A percentile compares a stretch with the other conserved stretches of the same genome.
These are phyloP conservation scores for Ophiostoma triangulosporum DNA, from an alignment of 2,329 filamentous ascomycete species.

Conservation along the genomic window DNA sequence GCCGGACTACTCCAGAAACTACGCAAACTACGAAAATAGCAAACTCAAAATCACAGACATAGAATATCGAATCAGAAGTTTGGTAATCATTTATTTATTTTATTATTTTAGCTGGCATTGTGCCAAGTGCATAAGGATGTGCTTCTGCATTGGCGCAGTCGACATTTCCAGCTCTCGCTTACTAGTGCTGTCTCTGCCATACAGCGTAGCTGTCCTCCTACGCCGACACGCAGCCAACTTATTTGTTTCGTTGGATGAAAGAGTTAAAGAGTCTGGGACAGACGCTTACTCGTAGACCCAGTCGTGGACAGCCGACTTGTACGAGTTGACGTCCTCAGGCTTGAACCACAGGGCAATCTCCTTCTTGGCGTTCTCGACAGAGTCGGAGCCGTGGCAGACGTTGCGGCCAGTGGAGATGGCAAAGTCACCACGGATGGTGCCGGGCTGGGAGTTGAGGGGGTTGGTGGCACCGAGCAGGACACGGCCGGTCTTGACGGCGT, in stretches of 20 bases:
- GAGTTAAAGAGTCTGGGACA: not conserved
- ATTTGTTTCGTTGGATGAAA: not conserved
- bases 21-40: slow-evolving; percentile 8
- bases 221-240: not conserved
- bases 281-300: slow-evolving; percentile 76
- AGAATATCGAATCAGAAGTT: not conserved
- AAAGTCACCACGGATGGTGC: slow-evolving; percentile 92
- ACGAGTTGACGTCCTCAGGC: slow-evolving; percentile 69
- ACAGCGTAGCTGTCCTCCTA: not conserved
- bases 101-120: slow-evolving; percentile 6
- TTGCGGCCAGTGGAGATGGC: slow-evolving; percentile 88
- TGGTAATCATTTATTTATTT: not conserved
- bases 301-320: slow-evolving; percentile 71
- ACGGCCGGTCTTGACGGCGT: slow-evolving; percentile 97
- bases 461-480: slow-evolving; percentile 96
- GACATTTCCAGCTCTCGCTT: not conserved
- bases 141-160: not conserved
- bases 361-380: slow-evolving; percentile 98
- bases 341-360: slow-evolving; percentile 99
- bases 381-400: slow-evolving; percentile 99
- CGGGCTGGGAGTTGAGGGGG: slow-evolving; percentile 83
- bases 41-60: not conserved
- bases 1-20: slow-evolving; percentile 47
- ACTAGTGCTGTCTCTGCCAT: not conserved
- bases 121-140: not conserved